Evolutionary conservation across 192 early-diverging fungal genomes (phyloP), one percentile per base, ranked within the genome.

Genomic region (Coemansia pectinata): DNA sequence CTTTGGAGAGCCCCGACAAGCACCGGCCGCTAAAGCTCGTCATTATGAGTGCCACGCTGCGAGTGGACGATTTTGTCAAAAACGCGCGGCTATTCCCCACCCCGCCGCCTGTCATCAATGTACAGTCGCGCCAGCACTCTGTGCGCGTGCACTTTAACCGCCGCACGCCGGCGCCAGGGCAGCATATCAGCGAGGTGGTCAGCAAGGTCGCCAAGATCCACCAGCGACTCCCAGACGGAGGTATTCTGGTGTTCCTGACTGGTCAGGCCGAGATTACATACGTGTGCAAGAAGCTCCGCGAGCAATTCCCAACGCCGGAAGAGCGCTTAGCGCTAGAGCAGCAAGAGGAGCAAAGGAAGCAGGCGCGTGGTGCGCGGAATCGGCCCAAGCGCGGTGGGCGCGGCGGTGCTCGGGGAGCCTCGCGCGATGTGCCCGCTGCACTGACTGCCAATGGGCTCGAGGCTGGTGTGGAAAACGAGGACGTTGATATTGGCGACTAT

Each of bases 1-100:
- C 87, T 19, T 6, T 34, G 2, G 76, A 74, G 15, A 63, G 36
- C 23, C 78, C 76, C 1, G 65, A 62, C 2, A 76, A 84, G 31
- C 81, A 89, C 50, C 81, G 84, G 27, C 95, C 96, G 17, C 85
- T 99, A 5, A 92, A 93, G 78, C 78, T 99, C 48, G 86, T 99
- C n/a, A 96, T 99, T 67, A 99, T 99, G 98, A 93, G 91, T 62
- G 98, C 98, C 47, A 99, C 98, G 0, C 81, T 99, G 65, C 88
- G 95, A n/a, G 95, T 99, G 0, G 91, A 95, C 67, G 98, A 98
- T 77, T 98, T 99, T 77, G 94, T 91, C 36, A 83, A 86, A 62
- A 98, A 98, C 81, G 76, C 78, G 31, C 79, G 86, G 3, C 84
- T 99, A 23, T 98, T 98, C 74, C 83, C 87, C 4, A 58, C 47